A percentile compares a stretch with the other conserved stretches of the same genome.
Evolutionary conservation across 2,329 filamentous ascomycete species (phyloP).

Genomic region (Fusarium sp.): DNA sequence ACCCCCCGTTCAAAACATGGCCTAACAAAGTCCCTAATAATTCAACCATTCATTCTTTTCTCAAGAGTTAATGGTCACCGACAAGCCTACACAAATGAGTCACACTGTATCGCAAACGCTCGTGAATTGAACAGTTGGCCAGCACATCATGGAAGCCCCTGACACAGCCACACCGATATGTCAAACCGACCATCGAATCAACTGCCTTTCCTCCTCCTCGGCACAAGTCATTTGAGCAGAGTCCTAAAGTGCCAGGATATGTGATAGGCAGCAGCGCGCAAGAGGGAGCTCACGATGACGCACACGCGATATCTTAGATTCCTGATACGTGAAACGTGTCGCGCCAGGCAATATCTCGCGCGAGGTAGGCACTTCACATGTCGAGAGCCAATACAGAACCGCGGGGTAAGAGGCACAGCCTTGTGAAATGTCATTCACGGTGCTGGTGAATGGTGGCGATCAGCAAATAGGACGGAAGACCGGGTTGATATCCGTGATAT

Average conservation of each 20-base stretch:
- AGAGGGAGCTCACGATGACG: conserved; percentile 11
- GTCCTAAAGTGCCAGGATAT: neutral
- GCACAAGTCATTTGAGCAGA: conserved; percentile 3
- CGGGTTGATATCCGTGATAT: conserved; percentile 19
- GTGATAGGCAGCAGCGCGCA: conserved; percentile 33
- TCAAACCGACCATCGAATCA: conserved; percentile 11
- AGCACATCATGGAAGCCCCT: neutral
- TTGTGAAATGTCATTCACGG: conserved; percentile 14
- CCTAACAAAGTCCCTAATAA: neutral
- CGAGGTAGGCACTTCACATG: conserved; percentile 10
- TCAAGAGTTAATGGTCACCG: neutral
- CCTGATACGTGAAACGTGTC: neutral
- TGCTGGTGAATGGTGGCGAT: conserved; percentile 19
- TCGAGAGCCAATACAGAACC: conserved; percentile 3
- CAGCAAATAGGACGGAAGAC: conserved; percentile 7
- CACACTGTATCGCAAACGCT: conserved; percentile 4
- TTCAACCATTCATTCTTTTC: neutral
- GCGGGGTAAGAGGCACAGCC: conserved; percentile 11
- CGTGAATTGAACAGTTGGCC: conserved; percentile 4
- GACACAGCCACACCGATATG: conserved; percentile 31
- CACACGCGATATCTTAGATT: neutral
- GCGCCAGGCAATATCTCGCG: conserved; percentile 1
- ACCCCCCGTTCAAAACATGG: neutral
- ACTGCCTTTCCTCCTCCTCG: neutral
- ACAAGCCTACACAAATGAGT: conserved; percentile 14